Evolutionary conservation across 2,329 filamentous ascomycete species (phyloP).

Genomic region (Pestalotiopsis sp.): DNA sequence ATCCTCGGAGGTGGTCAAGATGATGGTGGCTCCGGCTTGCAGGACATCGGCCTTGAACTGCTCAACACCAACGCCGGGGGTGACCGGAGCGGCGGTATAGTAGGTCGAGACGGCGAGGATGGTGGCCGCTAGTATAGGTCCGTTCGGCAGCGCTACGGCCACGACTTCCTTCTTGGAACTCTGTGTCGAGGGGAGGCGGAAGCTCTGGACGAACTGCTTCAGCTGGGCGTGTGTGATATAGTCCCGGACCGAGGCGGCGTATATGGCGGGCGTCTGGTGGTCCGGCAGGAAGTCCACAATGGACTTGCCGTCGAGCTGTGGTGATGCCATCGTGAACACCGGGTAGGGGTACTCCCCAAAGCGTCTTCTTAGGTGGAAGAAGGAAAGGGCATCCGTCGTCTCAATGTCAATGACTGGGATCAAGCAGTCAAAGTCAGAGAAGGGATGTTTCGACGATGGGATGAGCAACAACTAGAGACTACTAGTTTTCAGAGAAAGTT

Average conservation of each 20-base stretch:
- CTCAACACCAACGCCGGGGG: conserved; percentile 46
- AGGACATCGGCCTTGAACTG: conserved; percentile 53
- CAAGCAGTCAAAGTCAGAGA: not conserved
- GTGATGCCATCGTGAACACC: conserved; percentile 6
- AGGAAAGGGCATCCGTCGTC: not conserved
- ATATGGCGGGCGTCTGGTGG: conserved; percentile 8
- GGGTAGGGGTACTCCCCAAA: conserved; percentile 4
- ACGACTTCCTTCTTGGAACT: conserved; percentile 40
- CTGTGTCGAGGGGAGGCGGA: conserved; percentile 5
- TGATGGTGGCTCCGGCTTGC: conserved; percentile 45
- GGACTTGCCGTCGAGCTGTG: not conserved
- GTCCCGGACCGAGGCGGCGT: conserved; percentile 3
- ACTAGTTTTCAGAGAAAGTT: not conserved
- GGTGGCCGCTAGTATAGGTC: conserved; percentile 52
- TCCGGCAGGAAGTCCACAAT: conserved; percentile 7
- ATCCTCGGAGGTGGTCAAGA: conserved; percentile 46
- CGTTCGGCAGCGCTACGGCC: conserved; percentile 55
- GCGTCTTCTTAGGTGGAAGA: not conserved
- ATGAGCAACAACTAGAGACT: not conserved
- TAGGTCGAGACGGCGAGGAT: conserved; percentile 50
- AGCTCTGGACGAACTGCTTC: conserved; percentile 4
- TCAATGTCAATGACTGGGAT: not conserved
- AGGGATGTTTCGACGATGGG: not conserved
- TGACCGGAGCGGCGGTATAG: conserved; percentile 55
- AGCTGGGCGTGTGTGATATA: conserved; percentile 9